These are phyloP conservation scores for Calonectria honghensis DNA, from an alignment of 2,329 filamentous ascomycete species.

Conservation along the genomic window DNA sequence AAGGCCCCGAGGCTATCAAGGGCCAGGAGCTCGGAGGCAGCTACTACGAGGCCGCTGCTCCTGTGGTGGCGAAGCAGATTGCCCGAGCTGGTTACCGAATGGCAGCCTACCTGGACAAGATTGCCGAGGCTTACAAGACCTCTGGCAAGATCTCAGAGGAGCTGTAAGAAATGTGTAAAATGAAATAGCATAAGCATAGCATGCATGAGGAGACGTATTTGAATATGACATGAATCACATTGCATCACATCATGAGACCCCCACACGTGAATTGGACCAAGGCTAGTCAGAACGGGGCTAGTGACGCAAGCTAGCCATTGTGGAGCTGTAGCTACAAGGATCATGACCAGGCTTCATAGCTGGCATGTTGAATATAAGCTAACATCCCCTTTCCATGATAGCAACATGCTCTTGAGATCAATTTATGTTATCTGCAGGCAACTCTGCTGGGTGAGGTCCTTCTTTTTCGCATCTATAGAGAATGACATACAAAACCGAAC, in stretches of 20 bases:
- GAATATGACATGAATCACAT: constrained; percentile 23
- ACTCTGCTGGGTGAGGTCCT: background rate
- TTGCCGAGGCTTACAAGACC: constrained; percentile 65
- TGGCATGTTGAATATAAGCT: background rate
- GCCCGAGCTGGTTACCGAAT: constrained; percentile 82
- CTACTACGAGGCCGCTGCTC: constrained; percentile 79
- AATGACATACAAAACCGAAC: no score
- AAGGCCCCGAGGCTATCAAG: constrained; percentile 74
- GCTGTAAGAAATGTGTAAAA: constrained; percentile 49
- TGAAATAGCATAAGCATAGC: background rate
- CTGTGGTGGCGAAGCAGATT: constrained; percentile 79
- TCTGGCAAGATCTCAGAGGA: constrained; percentile 54
- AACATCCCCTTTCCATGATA: background rate
- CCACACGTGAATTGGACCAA: background rate
- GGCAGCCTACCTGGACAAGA: constrained; percentile 79
- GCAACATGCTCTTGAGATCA: background rate
- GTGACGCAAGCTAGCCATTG: background rate
- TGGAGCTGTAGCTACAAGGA: background rate
- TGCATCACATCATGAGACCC: background rate
- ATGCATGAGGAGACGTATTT: background rate
- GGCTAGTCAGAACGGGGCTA: constrained; percentile 13
- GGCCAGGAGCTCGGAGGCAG: constrained; percentile 76
- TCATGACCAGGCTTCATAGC: background rate
- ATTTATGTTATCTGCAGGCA: background rate
- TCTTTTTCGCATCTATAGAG: background rate